Evolutionary conservation across 2,329 filamentous ascomycete genomes (phyloP).

Genomic region (Verticillium albo-atrum): DNA sequence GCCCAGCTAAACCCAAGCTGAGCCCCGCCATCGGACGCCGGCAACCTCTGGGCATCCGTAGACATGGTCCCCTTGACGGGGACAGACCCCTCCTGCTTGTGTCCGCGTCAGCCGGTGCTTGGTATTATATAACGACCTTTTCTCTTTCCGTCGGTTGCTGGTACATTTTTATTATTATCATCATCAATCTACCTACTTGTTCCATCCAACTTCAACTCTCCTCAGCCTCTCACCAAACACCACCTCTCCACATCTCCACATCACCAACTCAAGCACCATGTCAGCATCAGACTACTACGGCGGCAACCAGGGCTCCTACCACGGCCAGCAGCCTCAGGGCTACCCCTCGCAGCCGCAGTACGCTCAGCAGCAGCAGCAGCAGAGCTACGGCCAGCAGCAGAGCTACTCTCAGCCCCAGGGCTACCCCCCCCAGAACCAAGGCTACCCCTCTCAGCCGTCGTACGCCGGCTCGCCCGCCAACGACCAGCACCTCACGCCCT

Average conservation of each 20-base stretch:
- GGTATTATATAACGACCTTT: not conserved
- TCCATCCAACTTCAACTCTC: not conserved
- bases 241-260: not conserved
- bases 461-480: not conserved
- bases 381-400: not conserved
- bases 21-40: not conserved
- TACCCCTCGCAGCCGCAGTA: constrained; percentile 7
- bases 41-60: not conserved
- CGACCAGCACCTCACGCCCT: constrained; percentile 1
- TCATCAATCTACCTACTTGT: not conserved
- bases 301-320: constrained; percentile 1
- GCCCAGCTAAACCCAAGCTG: not conserved
- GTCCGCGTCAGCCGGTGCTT: not conserved
- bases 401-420: not conserved
- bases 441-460: constrained; percentile 3
- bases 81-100: not conserved
- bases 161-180: not conserved
- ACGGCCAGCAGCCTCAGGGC: constrained; percentile 2
- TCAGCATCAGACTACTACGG: constrained; percentile 19
- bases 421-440: constrained; percentile 2
- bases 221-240: too few species aligned
- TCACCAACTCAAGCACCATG: constrained; percentile 8
- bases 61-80: not conserved
- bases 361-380: constrained; percentile 4
- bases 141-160: not conserved